Base-by-base conservation (phyloP, 2,329 filamentous ascomycete genomes). In the Lasiodiplodia sp. region DNA sequence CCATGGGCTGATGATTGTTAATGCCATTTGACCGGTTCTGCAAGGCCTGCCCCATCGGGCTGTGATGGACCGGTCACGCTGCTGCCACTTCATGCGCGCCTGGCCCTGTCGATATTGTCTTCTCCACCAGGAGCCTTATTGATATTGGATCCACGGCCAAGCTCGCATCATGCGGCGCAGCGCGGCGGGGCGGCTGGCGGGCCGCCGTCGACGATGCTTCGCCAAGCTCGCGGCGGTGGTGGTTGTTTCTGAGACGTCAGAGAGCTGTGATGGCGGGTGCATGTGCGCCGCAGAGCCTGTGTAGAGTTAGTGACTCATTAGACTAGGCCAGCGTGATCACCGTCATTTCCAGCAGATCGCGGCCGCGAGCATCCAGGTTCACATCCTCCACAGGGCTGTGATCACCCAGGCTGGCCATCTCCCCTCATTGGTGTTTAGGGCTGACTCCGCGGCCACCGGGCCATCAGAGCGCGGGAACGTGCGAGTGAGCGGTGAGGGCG, bases 381-480 rank as follows among this genome's bases (percentile, higher is more conserved):
- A 38, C 60, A 63, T 63, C 60, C 60, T 63, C 60, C 60, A 63
- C 60, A 63, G 60, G 60, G 60, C 60, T 63, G 60, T 63, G 60
- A 63, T 63, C 60, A 52, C 31, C 60, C 40, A 37, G 44, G 60
- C 28, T 23, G 23, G 23, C 23, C 23, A 23, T 23, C 23, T 23
- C 23, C 23, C 60, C 44, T 62, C 57, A 62, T 51, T 62, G 57
- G 57, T 34, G 21, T 49, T n/a, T 47, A 63, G 60, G 60, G 60
- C 60, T 63, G 60, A 63, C 44, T 23, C 57, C n/a, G 57, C 57
- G 38, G 14, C 18, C 57, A 31, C 44, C 21, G 55, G n/a, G n/a
- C 55, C 55, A 58, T 44, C 34, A 21, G 55, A 21, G 34, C 38
- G 21, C 58, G 40, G 60, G 60, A 16, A 63, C 60, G 60, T 63